Evolutionary conservation across 495 filamentous ascomycete species (phyloP).

Genomic region (Chlorociboria aeruginascens): DNA sequence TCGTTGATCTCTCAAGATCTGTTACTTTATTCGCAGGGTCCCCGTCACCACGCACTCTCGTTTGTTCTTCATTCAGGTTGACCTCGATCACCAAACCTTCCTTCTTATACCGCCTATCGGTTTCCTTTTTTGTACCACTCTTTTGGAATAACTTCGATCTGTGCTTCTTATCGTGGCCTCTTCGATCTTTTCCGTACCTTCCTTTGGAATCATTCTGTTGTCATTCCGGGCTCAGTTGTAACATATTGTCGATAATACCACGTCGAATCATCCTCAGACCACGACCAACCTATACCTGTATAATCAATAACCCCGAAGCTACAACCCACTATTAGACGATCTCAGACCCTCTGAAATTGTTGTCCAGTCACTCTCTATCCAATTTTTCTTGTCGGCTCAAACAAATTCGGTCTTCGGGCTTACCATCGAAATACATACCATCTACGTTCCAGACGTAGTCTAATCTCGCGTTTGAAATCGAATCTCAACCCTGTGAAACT

Average conservation of each 20-base stretch:
- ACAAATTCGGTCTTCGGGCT: background rate
- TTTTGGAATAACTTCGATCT: slow-evolving; percentile 19
- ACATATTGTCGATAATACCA: slow-evolving; percentile 11
- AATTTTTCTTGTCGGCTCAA: slow-evolving; percentile 3
- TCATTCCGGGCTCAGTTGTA: slow-evolving; percentile 8
- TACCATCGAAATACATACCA: slow-evolving; percentile 2
- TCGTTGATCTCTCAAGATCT: slow-evolving; percentile 9
- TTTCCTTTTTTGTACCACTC: slow-evolving; percentile 17
- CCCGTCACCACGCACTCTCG: slow-evolving; percentile 18
- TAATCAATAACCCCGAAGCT: slow-evolving; percentile 14
- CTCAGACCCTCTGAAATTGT: slow-evolving; percentile 16
- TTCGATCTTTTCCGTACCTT: slow-evolving; percentile 20
- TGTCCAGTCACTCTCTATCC: slow-evolving; percentile 20
- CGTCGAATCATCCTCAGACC: slow-evolving; percentile 2
- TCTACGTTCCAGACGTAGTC: slow-evolving; percentile 5
- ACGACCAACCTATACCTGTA: slow-evolving; percentile 14
- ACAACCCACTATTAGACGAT: slow-evolving; percentile 18
- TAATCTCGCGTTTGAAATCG: slow-evolving; percentile 8
- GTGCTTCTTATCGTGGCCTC: slow-evolving; percentile 12
- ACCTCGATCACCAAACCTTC: slow-evolving; percentile 11
- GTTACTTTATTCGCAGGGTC: slow-evolving; percentile 21
- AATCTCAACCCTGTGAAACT: background rate
- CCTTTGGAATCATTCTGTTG: slow-evolving; percentile 17
- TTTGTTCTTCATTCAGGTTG: slow-evolving; percentile 15
- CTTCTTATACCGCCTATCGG: slow-evolving; percentile 18